Conservation (phyloP, 208 protist genomes). For the Trypanosoma vivax region DNA sequence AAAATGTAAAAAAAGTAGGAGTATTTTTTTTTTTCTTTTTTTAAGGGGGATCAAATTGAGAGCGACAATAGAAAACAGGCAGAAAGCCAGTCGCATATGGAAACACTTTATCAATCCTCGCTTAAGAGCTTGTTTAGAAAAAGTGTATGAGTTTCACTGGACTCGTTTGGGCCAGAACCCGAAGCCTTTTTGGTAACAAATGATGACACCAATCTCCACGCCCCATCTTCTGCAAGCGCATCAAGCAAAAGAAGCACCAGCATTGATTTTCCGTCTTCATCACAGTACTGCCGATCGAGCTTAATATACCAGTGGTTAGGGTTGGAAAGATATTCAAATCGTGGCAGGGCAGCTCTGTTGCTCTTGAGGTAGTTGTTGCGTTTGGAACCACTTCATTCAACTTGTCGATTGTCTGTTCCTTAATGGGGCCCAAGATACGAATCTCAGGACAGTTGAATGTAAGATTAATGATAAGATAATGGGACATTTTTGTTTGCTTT, state of each 20-base stretch:
- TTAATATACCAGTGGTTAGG: conserved; percentile 81
- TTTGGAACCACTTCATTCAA: conserved; percentile 76
- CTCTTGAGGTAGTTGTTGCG: conserved; percentile 73
- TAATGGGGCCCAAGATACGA: conserved; percentile 74
- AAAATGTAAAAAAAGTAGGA: background rate
- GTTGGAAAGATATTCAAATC: conserved; percentile 71
- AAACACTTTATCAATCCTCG: conserved; percentile 19
- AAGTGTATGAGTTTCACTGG: conserved; percentile 65
- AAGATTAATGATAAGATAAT: conserved; percentile 69
- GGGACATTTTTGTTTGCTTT: conserved; percentile 37
- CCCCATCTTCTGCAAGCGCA: conserved; percentile 79
- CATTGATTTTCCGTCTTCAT: conserved; percentile 66
- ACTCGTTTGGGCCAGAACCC: conserved; percentile 53
- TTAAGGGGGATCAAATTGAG: conserved; percentile 8
- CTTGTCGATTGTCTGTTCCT: conserved; percentile 79
- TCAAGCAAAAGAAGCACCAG: conserved; percentile 83
- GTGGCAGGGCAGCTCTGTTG: conserved; percentile 39
- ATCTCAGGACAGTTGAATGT: conserved; percentile 85
- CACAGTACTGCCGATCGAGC: conserved; percentile 79
- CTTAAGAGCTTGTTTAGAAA: conserved; percentile 65
- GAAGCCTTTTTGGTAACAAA: conserved; percentile 35
- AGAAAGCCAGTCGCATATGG: too few relatives aligned
- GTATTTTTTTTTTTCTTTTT: background rate
- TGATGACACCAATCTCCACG: conserved; percentile 76
- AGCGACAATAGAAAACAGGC: background rate